Conservation (phyloP, 2,329 filamentous ascomycete species). For the Penicillium rolfsii region DNA sequence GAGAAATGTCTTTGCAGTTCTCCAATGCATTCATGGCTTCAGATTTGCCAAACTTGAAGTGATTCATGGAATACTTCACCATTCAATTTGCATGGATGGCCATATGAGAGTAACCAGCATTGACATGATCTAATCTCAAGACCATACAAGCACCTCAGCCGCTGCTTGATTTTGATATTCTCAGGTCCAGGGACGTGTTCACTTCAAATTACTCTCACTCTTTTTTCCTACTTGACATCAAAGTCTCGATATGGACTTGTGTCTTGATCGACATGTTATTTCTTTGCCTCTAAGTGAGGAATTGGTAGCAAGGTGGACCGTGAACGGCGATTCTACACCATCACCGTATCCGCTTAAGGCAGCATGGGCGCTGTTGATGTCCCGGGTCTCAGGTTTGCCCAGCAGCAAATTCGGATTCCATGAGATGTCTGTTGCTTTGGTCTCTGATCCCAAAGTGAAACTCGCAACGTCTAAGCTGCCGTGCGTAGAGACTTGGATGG, state of each 20-base stretch:
- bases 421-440: not conserved
- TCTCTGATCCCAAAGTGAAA: not conserved
- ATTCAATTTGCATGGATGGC: not conserved
- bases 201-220: not conserved
- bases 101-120: not conserved
- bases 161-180: not conserved
- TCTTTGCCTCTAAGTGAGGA: not conserved
- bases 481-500: not conserved
- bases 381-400: not conserved
- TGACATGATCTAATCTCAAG: not conserved
- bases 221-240: not conserved
- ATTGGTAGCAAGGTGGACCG: not conserved
- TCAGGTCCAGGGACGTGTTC: not conserved
- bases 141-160: not conserved
- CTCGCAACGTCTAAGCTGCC: not conserved
- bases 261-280: slow-evolving; percentile 1
- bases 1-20: not conserved
- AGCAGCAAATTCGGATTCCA: not conserved
- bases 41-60: not conserved
- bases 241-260: not conserved
- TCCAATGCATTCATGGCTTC: not conserved
- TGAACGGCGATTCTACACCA: not conserved
- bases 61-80: not conserved
- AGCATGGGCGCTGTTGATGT: slow-evolving; percentile 1
- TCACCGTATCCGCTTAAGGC: not conserved